phyloP scores from a whole-genome alignment of 305 asterid genomes.

The Fraxinus baroniana region DNA sequence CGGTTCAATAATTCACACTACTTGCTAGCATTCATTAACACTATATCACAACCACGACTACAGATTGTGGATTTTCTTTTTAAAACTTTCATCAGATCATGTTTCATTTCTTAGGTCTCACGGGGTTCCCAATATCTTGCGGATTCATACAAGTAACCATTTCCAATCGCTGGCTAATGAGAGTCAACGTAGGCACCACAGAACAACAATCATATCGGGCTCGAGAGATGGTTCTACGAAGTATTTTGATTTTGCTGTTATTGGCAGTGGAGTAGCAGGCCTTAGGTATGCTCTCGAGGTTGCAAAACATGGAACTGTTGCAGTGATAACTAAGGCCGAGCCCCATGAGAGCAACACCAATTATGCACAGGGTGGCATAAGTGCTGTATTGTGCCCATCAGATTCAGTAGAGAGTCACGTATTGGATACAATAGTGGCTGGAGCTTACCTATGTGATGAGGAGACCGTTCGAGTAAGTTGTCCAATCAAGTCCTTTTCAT shows the following conservation, averaged over 20 bases:
- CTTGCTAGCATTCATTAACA: neutral
- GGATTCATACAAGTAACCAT: constrained; percentile 29
- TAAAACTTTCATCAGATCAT: neutral
- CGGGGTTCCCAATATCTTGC: constrained; percentile 49
- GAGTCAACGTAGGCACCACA: constrained; percentile 34
- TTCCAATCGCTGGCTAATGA: constrained; percentile 33
- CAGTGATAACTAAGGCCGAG: constrained; percentile 93
- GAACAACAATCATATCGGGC: constrained; percentile 42
- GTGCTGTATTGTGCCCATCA: constrained; percentile 87
- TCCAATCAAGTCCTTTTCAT: neutral
- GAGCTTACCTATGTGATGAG: constrained; percentile 95
- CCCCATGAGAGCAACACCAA: constrained; percentile 98
- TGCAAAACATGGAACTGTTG: constrained; percentile 86
- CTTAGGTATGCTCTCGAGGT: constrained; percentile 98
- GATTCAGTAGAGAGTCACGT: constrained; percentile 97
- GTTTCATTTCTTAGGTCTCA: constrained; percentile 52
- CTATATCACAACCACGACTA: neutral
- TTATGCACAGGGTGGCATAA: constrained; percentile 98
- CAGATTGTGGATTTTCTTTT: neutral
- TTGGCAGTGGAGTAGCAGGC: constrained; percentile 99
- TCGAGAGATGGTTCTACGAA: constrained; percentile 60
- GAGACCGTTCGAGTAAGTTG: constrained; percentile 89
- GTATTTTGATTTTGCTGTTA: constrained; percentile 79
- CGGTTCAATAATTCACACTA: neutral
- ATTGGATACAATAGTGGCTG: constrained; percentile 92